phyloP scores from a whole-genome alignment of 495 filamentous ascomycete genomes.

The Aspergillus cristatus region DNA sequence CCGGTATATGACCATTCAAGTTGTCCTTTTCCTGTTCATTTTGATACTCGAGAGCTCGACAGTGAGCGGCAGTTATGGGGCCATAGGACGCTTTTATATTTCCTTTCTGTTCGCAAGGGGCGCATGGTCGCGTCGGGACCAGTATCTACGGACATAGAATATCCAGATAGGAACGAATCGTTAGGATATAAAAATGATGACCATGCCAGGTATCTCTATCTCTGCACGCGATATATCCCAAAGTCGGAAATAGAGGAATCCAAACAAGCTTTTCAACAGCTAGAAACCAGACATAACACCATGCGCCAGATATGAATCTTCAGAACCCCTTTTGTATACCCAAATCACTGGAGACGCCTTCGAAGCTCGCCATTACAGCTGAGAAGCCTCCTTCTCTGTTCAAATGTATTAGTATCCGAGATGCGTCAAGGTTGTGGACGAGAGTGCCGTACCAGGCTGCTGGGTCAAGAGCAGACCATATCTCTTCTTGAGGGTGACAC shows the following conservation, averaged over 20 bases:
- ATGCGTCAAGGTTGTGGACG: neutral
- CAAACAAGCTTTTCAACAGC: slow-evolving; percentile 18
- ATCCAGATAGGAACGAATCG: neutral
- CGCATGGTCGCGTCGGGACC: too few relatives aligned
- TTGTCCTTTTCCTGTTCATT: too few relatives aligned
- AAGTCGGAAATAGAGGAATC: slow-evolving; percentile 5
- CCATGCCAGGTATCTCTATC: slow-evolving; percentile 2
- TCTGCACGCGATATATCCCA: neutral
- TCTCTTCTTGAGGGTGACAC: slow-evolving; percentile 86
- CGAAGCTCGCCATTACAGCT: slow-evolving; percentile 16
- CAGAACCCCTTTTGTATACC: slow-evolving; percentile 22
- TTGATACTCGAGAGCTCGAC: too few relatives aligned
- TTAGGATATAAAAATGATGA: slow-evolving; percentile 3
- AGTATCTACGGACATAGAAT: neutral
- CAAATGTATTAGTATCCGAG: slow-evolving; percentile 8
- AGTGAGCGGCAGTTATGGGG: too few relatives aligned
- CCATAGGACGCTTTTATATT: too few relatives aligned
- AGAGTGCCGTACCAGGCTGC: slow-evolving; percentile 43
- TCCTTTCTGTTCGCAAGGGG: neutral
- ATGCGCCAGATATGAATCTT: slow-evolving; percentile 31
- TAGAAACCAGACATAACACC: slow-evolving; percentile 33
- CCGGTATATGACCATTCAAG: too few relatives aligned
- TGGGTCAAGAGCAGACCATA: slow-evolving; percentile 81
- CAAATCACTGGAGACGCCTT: slow-evolving; percentile 7
- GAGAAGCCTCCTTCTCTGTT: slow-evolving; percentile 23